phyloP scores from a whole-genome alignment of 2,329 filamentous ascomycete species.

The Arthrobotrys entomopaga region DNA sequence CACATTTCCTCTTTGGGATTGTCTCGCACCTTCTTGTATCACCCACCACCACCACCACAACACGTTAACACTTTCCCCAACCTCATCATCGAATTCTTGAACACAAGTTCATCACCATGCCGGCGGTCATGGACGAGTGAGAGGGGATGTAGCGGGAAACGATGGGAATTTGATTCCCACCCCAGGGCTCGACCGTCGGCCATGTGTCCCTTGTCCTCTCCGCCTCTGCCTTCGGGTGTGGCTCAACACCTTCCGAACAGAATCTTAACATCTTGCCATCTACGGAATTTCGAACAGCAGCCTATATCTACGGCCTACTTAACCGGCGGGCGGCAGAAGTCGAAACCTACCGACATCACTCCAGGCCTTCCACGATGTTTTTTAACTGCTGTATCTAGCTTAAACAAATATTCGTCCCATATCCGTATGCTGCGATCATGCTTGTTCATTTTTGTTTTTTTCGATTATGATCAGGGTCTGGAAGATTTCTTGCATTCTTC shows the following conservation, averaged over 20 bases:
- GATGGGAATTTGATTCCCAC: background rate
- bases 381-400: constrained; percentile 23
- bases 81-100: too few species aligned
- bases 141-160: constrained; percentile 7
- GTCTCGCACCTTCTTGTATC: constrained; percentile 15
- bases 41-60: constrained; percentile 43
- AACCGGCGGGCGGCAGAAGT: constrained; percentile 50
- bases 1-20: constrained; percentile 25
- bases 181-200: background rate
- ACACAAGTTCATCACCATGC: too few species aligned
- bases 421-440: constrained; percentile 21
- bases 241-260: constrained; percentile 45
- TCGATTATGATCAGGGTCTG: background rate
- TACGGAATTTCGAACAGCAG: constrained; percentile 50
- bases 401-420: constrained; percentile 25
- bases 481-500: constrained; percentile 1
- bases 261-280: constrained; percentile 45
- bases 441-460: constrained; percentile 24
- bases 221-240: constrained; percentile 28
- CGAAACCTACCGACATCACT: constrained; percentile 9
- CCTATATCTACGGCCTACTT: constrained; percentile 50
- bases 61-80: background rate
- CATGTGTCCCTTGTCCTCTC: constrained; percentile 19
- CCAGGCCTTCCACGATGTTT: constrained; percentile 13
- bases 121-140: too few species aligned